These are phyloP conservation scores for Talaromyces liani DNA, from an alignment of 495 filamentous ascomycete genomes.

Conservation along the genomic window DNA sequence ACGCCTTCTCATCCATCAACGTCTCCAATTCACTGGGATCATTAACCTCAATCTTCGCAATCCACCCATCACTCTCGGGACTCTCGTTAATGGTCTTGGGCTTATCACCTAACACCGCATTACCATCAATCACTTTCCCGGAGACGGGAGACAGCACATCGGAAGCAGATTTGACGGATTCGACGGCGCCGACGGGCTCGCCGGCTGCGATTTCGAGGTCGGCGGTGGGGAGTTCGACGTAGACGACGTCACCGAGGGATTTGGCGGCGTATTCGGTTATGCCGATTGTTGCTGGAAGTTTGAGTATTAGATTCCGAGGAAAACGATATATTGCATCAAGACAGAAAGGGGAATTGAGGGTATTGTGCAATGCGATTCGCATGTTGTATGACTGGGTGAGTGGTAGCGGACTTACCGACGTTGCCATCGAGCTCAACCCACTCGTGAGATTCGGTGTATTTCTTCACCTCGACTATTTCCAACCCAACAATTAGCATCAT, in stretches of 20 bases:
- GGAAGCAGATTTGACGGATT: constrained; percentile 95
- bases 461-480: constrained; percentile 53
- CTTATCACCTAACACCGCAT: constrained; percentile 69
- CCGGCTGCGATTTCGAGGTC: constrained; percentile 57
- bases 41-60: constrained; percentile 73
- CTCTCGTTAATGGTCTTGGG: constrained; percentile 80
- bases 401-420: constrained; percentile 20
- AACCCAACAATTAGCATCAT: background rate
- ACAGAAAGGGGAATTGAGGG: background rate
- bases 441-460: constrained; percentile 96
- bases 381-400: too few species aligned
- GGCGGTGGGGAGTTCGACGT: constrained; percentile 76
- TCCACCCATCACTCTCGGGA: constrained; percentile 84
- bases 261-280: constrained; percentile 88
- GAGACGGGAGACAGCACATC: constrained; percentile 87
- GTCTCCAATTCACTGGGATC: constrained; percentile 63
- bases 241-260: constrained; percentile 91
- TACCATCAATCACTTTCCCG: constrained; percentile 66
- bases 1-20: constrained; percentile 66
- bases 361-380: background rate
- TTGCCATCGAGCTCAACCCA: constrained; percentile 85
- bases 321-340: background rate
- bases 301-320: background rate
- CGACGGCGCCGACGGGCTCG: constrained; percentile 85
- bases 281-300: constrained; percentile 60